Percentiles rank a stretch among this genome's conserved stretches.
phyloP scores from a whole-genome alignment of 805 yeast species.

The Kuraishia capsulata region DNA sequence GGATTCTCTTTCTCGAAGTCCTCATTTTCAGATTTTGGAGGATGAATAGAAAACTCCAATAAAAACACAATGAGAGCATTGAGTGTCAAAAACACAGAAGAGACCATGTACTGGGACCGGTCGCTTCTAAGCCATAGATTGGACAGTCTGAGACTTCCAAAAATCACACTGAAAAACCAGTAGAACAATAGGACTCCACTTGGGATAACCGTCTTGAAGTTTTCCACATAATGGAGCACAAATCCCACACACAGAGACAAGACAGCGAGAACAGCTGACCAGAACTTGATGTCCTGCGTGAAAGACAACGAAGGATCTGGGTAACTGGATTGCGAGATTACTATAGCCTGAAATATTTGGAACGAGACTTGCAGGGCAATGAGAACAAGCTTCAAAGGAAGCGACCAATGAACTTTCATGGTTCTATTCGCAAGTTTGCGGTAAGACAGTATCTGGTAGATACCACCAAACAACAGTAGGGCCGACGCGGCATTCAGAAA shows the following conservation, averaged over 20 bases:
- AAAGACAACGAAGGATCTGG: conserved; percentile 14
- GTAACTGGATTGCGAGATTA: conserved; percentile 6
- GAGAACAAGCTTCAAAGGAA: conserved; percentile 31
- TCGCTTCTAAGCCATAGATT: conserved; percentile 29
- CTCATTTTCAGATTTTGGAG: conserved; percentile 21
- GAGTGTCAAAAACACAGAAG: conserved; percentile 24
- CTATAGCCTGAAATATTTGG: conserved; percentile 15
- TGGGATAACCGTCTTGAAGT: conserved; percentile 54
- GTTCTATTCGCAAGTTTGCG: conserved; percentile 21
- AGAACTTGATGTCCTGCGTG: conserved; percentile 17
- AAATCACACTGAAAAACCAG: conserved; percentile 56
- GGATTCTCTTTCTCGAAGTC: conserved; percentile 30
- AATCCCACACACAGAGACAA: conserved; percentile 42
- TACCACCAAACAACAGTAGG: conserved; percentile 28
- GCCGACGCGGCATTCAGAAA: conserved; percentile 25
- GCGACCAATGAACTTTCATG: conserved; percentile 26
- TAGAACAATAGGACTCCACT: conserved; percentile 61
- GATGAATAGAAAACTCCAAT: conserved; percentile 32
- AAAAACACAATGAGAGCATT: conserved; percentile 31
- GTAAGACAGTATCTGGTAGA: conserved; percentile 23
- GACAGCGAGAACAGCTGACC: conserved; percentile 22
- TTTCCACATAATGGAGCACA: conserved; percentile 62
- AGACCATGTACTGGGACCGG: conserved; percentile 12
- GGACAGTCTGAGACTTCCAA: conserved; percentile 35
- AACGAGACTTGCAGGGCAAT: conserved; percentile 29